Evolutionary conservation across 2,329 filamentous ascomycete species (phyloP), one percentile per base, ranked within the genome.

Genomic region (Calonectria naviculata): DNA sequence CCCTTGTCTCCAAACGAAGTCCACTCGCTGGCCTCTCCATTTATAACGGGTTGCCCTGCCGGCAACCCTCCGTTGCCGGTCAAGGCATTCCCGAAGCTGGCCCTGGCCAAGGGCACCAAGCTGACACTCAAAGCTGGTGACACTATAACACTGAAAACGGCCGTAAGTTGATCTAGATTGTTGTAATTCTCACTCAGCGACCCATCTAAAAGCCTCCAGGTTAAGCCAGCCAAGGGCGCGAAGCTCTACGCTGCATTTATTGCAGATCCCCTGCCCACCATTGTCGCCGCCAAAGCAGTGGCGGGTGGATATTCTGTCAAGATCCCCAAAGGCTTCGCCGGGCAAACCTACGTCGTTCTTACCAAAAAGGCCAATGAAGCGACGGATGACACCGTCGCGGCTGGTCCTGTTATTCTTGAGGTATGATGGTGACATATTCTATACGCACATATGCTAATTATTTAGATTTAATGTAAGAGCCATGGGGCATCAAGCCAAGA

Each of bases 11-110:
- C 89, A 78, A 87, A 91, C 80, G 82, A 88, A 76, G 90, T 93
- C 58, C 92, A 87, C 85, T 91, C 90, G 4, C 86, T 93, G n/a
- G 91, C 91, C 0, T 86, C 90, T 0, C 84, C 85, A 66, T 93
- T 93, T 82, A 91, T 93, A 80, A 84, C 34, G 47, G 81, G 82
- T 2, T 93, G 91, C 81, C 90, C 91, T 1, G 73, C 82, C 8
- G 83, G 81, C 74, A 92, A 92, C 79, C 82, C 86, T 0, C 74
- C 83, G 2, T 84, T 93, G 2, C 90, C 91, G 2, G 87, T 93
- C 78, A 90, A 87, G 82, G 87, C 89, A 0, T 92, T 92, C 82
- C 89, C 90, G 6, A 72, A 78, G 15, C 82, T 92, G 19, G 72
- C 78, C 21, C 72, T 83, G 4, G 73, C 79, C 28, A 71, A 81